These are phyloP conservation scores for Monilinia fructicola DNA, from an alignment of 2,329 filamentous ascomycete species.

Conservation along the genomic window DNA sequence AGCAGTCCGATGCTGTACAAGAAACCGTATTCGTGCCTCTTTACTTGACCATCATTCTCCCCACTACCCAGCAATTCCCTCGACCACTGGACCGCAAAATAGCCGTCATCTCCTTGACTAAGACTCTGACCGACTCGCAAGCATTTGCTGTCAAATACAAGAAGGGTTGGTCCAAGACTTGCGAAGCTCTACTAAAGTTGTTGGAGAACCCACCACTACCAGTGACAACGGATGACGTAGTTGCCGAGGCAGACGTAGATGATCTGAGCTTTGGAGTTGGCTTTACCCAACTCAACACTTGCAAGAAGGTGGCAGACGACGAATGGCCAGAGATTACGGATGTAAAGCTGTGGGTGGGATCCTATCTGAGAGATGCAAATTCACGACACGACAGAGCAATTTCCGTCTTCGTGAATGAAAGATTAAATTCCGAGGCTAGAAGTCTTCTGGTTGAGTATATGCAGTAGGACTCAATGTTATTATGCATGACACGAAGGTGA, in stretches of 20 bases:
- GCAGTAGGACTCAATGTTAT: slow-evolving; percentile 31
- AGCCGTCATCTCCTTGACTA: slow-evolving; percentile 89
- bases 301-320: slow-evolving; percentile 71
- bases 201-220: slow-evolving; percentile 79
- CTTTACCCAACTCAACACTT: slow-evolving; percentile 91
- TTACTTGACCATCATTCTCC: slow-evolving; percentile 83
- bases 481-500: slow-evolving; percentile 12
- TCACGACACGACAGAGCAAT: slow-evolving; percentile 69
- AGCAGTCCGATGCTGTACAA: slow-evolving; percentile 79
- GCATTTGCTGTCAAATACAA: slow-evolving; percentile 79
- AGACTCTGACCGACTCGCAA: slow-evolving; percentile 82
- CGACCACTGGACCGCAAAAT: slow-evolving; percentile 89
- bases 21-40: slow-evolving; percentile 76
- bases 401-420: slow-evolving; percentile 67
- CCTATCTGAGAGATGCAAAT: slow-evolving; percentile 70
- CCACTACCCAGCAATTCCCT: slow-evolving; percentile 83
- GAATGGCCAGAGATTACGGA: slow-evolving; percentile 83
- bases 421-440: slow-evolving; percentile 62
- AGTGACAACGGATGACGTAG: slow-evolving; percentile 69
- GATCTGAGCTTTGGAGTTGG: slow-evolving; percentile 93
- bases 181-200: slow-evolving; percentile 83
- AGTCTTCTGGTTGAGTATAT: slow-evolving; percentile 50
- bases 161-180: slow-evolving; percentile 90
- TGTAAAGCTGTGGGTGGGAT: slow-evolving; percentile 73
- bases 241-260: slow-evolving; percentile 87